A percentile compares a stretch with the other conserved stretches of the same genome.
Evolutionary conservation across 73 alveolate species (phyloP).

Genomic region (Tetrahymena borealis): DNA sequence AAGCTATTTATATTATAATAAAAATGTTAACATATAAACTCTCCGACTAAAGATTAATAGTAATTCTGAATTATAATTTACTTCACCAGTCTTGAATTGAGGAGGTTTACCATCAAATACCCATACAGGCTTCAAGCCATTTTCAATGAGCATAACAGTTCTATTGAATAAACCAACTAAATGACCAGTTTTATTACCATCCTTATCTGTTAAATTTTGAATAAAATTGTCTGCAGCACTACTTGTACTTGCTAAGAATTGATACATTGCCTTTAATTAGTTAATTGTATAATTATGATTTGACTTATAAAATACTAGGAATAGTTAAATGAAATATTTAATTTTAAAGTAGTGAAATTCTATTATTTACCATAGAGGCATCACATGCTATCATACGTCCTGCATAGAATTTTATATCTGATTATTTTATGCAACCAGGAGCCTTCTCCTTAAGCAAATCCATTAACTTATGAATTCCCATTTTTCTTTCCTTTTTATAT

Average conservation of each 20-base stretch:
- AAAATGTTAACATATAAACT: neutral
- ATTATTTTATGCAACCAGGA: conserved; percentile 44
- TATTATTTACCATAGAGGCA: conserved; percentile 76
- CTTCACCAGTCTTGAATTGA: conserved; percentile 66
- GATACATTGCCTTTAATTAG: conserved; percentile 97
- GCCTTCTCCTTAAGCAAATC: conserved; percentile 85
- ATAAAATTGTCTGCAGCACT: conserved; percentile 63
- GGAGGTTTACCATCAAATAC: conserved; percentile 98
- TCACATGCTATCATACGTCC: conserved; percentile 84
- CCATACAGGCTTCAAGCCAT: conserved; percentile 94
- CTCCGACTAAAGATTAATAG: neutral
- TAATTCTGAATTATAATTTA: neutral
- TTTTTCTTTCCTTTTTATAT: conserved; percentile 18
- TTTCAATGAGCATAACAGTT: conserved; percentile 80
- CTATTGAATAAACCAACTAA: conserved; percentile 90
- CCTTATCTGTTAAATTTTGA: conserved; percentile 82
- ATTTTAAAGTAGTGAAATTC: too few relatives aligned
- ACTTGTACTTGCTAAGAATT: conserved; percentile 87
- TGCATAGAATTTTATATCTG: conserved; percentile 50
- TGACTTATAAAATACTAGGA: too few relatives aligned
- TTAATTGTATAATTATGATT: too few relatives aligned
- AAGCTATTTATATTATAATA: neutral
- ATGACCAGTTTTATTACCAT: conserved; percentile 95
- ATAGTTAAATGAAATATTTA: neutral
- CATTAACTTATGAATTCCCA: conserved; percentile 96